Percentiles rank a stretch among this genome's conserved stretches.
Evolutionary conservation across 2,329 filamentous ascomycete genomes (phyloP).

Genomic region (Nigrospora oryzae): DNA sequence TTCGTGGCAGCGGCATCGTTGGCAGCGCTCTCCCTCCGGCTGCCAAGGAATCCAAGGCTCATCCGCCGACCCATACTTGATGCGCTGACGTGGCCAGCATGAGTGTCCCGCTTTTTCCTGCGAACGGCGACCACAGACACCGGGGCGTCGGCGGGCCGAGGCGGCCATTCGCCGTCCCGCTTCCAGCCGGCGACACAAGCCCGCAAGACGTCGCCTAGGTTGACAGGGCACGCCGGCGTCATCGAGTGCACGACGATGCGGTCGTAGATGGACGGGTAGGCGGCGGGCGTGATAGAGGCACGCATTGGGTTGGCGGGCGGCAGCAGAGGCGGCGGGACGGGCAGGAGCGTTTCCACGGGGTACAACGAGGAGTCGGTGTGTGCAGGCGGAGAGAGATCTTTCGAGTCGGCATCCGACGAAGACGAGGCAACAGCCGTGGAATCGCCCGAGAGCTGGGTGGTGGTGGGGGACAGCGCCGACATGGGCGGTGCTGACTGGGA

Average conservation of each 20-base stretch:
- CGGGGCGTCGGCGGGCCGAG: conserved; percentile 42
- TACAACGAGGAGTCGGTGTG: conserved; percentile 28
- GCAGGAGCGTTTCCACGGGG: conserved; percentile 57
- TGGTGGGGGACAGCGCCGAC: conserved; percentile 15
- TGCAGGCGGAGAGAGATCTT: conserved; percentile 20
- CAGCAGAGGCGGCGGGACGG: conserved; percentile 64
- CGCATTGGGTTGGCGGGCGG: conserved; percentile 69
- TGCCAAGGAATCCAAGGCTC: conserved; percentile 37
- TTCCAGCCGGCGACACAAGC: conserved; percentile 89
- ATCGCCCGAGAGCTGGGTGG: conserved; percentile 21
- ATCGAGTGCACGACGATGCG: conserved; percentile 77
- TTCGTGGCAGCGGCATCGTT: conserved; percentile 8
- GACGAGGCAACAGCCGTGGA: conserved; percentile 30
- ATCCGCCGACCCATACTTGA: conserved; percentile 28
- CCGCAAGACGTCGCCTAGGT: conserved; percentile 70
- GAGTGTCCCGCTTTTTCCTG: conserved; percentile 25
- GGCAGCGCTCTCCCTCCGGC: conserved; percentile 19
- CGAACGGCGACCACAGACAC: conserved; percentile 26
- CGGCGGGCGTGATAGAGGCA: conserved; percentile 61
- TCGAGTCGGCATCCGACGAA: conserved; percentile 30
- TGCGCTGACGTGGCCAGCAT: conserved; percentile 11
- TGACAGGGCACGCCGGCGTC: conserved; percentile 81
- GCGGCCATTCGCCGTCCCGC: conserved; percentile 87
- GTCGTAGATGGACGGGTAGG: conserved; percentile 79
- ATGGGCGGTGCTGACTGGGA: conserved; percentile 12